These are phyloP conservation scores for Trichoderma arundinaceum DNA, from an alignment of 2,329 filamentous ascomycete species.

Conservation along the genomic window DNA sequence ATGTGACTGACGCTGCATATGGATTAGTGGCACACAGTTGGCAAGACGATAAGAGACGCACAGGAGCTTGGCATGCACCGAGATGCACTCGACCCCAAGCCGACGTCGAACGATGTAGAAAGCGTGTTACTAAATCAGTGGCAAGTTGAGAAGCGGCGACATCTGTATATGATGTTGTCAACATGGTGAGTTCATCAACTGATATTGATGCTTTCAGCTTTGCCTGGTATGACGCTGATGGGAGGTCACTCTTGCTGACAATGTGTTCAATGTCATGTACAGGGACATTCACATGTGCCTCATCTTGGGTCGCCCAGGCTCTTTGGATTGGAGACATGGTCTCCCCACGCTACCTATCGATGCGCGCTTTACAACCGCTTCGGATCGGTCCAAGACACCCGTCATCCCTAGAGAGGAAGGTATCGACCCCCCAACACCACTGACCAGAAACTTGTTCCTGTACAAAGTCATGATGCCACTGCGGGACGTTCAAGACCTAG, in stretches of 20 bases:
- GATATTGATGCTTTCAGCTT: not conserved
- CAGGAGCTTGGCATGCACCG: constrained; percentile 67
- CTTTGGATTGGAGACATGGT: constrained; percentile 56
- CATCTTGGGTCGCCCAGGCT: constrained; percentile 61
- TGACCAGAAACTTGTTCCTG: constrained; percentile 60
- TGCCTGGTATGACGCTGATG: not conserved
- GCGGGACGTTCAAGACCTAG: constrained; percentile 60
- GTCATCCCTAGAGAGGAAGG: constrained; percentile 54
- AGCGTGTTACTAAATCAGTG: constrained; percentile 62
- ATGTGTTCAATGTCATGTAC: not conserved
- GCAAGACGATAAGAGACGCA: constrained; percentile 63
- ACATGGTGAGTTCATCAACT: constrained; percentile 40
- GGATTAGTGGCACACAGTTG: constrained; percentile 60
- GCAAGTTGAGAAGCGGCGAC: constrained; percentile 61
- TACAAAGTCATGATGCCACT: constrained; percentile 56
- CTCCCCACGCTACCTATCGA: constrained; percentile 60
- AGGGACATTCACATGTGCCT: constrained; percentile 62
- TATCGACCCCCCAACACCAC: constrained; percentile 60
- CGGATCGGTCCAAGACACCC: constrained; percentile 54
- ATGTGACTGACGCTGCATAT: not conserved
- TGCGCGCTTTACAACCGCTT: constrained; percentile 50
- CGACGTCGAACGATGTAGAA: constrained; percentile 53
- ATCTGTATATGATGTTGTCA: constrained; percentile 61
- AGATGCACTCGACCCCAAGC: constrained; percentile 58
- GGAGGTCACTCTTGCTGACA: not conserved